A percentile compares a stretch with the other conserved stretches of the same genome.
Conservation (phyloP, 2,329 filamentous ascomycete species). For the Lithohypha guttulata region DNA sequence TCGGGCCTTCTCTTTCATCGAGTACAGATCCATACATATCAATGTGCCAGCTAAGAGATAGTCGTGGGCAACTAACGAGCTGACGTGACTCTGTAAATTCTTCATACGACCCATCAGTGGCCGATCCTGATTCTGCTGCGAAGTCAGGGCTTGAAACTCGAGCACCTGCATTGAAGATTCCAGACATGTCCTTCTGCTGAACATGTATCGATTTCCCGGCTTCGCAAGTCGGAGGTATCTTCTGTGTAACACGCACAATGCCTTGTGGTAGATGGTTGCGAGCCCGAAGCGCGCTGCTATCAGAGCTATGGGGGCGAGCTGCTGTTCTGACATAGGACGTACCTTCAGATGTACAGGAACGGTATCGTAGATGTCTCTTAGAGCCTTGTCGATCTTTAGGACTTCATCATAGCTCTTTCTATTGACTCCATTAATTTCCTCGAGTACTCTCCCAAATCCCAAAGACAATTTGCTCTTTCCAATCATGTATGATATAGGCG, state of each 20-base stretch:
- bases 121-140: constrained; percentile 60
- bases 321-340: constrained; percentile 61
- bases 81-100: constrained; percentile 67
- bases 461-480: constrained; percentile 34
- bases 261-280: constrained; percentile 78
- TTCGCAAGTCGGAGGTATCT: constrained; percentile 72
- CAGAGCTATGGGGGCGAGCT: constrained; percentile 54
- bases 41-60: constrained; percentile 81
- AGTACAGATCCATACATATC: constrained; percentile 70
- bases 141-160: constrained; percentile 62
- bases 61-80: constrained; percentile 69
- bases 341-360: constrained; percentile 73
- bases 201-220: constrained; percentile 68
- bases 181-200: constrained; percentile 73
- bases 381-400: constrained; percentile 48
- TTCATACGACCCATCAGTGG: constrained; percentile 50
- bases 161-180: constrained; percentile 78
- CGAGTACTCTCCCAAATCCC: constrained; percentile 35
- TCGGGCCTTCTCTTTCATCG: constrained; percentile 32
- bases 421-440: constrained; percentile 32
- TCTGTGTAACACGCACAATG: constrained; percentile 77
- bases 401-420: constrained; percentile 48
- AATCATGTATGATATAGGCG: constrained; percentile 42
- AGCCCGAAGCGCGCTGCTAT: constrained; percentile 77
- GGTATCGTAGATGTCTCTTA: constrained; percentile 49